phyloP scores from a whole-genome alignment of 2,329 filamentous ascomycete species.

The Trichoderma endophyticum region DNA sequence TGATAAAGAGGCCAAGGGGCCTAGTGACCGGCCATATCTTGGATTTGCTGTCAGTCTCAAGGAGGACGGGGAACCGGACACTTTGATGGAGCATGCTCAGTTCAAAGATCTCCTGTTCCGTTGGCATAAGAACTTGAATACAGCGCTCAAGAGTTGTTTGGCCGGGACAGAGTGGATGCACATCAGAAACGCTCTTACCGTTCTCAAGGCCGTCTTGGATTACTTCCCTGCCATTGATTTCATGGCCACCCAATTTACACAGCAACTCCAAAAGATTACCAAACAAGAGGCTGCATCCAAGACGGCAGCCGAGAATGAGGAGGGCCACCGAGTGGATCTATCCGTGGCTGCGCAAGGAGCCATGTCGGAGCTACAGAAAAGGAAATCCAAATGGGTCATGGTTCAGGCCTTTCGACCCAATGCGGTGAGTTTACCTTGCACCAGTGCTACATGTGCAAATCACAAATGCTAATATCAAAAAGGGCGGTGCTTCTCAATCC shows the following conservation, averaged over 20 bases:
- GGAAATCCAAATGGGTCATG: slow-evolving; percentile 67
- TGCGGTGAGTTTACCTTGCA: slow-evolving; percentile 43
- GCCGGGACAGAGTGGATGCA: slow-evolving; percentile 91
- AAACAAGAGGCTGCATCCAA: slow-evolving; percentile 56
- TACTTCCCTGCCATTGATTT: slow-evolving; percentile 88
- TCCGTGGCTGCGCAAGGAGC: slow-evolving; percentile 71
- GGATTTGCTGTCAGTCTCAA: slow-evolving; percentile 78
- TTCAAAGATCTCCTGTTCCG: slow-evolving; percentile 83
- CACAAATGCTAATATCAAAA: slow-evolving; percentile 22
- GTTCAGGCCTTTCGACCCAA: slow-evolving; percentile 70
- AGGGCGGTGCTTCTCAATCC: slow-evolving; percentile 31
- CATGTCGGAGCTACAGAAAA: slow-evolving; percentile 65
- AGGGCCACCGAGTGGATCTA: slow-evolving; percentile 67
- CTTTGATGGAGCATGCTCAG: slow-evolving; percentile 76
- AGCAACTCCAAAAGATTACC: slow-evolving; percentile 63
- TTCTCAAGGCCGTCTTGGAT: slow-evolving; percentile 76
- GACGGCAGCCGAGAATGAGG: slow-evolving; percentile 45
- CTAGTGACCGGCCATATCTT: slow-evolving; percentile 55
- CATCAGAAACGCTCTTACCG: slow-evolving; percentile 89
- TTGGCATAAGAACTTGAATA: slow-evolving; percentile 83
- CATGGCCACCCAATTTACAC: slow-evolving; percentile 68
- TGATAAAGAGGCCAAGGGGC: slow-evolving; percentile 68
- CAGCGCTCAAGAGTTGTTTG: slow-evolving; percentile 77
- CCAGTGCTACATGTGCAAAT: background rate
- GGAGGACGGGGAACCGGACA: slow-evolving; percentile 61